Evolutionary conservation across 306 rosid genomes (phyloP), one percentile per base, ranked within the genome.

Genomic region (Malus sieversii): DNA sequence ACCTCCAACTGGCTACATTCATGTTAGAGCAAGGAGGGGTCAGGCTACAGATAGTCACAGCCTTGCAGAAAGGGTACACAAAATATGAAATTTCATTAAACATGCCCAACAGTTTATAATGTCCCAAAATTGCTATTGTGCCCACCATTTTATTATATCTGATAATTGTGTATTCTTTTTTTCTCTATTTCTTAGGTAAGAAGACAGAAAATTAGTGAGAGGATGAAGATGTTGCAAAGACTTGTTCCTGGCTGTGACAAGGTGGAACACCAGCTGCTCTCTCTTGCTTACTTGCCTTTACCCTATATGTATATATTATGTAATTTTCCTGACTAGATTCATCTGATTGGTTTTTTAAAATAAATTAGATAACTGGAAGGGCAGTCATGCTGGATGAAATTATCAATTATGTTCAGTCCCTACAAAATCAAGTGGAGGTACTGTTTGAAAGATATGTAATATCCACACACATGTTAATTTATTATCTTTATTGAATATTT

Each of bases 391-490:
- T 95, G 92, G 99, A 95, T 59, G 97, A 95, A 80, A 92, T 95
- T 79, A 95, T 95, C 91, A 95, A 95, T 84, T 95, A 95, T 92
- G 97, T 95, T 80, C 97, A 92, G 90, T 92, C 99, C 87, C 86
- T 95, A 78, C 97, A 95, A 70, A 88, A 88, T 85, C 99, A 90
- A 95, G 98, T 95, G 11, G 99, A 95, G 99, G 99, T 95, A 88
- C 70, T 44, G 16, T 52, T 25, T 23, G 59, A 33, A 25, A 19
- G 29, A 4, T 58, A n/a, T 10, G 4, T 58, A 22, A 20, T n/a
- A n/a, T 8, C 12, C 15, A n/a, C 10, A 7, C 27, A n/a, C 29
- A 3, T 60, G 77, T 61, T 14, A 42, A 27, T 73, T 60, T 22
- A 3, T 13, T 29, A 13, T 6, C 15, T 27, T 13, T 60, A 27